phyloP scores from a whole-genome alignment of 768 basidiomycete genomes.

The Russula sp. region DNA sequence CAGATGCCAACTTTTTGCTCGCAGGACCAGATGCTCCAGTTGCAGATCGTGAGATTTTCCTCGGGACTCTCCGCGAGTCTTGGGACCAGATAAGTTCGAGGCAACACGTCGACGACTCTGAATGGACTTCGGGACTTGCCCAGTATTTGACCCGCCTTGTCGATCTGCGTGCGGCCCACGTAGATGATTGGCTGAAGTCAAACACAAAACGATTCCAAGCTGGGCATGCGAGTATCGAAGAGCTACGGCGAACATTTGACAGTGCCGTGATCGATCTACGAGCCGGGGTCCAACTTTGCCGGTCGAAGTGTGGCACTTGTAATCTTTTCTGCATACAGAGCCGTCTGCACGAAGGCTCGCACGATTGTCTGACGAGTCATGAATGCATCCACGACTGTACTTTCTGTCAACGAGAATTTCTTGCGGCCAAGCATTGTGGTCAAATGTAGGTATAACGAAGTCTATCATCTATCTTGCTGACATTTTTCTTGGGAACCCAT shows the following conservation, averaged over 20 bases:
- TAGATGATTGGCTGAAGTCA: constrained; percentile 42
- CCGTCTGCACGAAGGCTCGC: constrained; percentile 38
- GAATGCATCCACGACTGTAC: constrained; percentile 39
- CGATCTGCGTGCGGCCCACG: constrained; percentile 39
- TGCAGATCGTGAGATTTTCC: constrained; percentile 24
- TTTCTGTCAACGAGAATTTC: constrained; percentile 31
- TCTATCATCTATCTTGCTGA: not conserved
- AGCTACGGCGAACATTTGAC: constrained; percentile 41
- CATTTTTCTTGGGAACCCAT: not conserved
- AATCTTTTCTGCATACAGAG: constrained; percentile 42
- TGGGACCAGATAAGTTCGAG: constrained; percentile 33
- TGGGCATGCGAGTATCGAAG: constrained; percentile 38
- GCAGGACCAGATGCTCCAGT: constrained; percentile 20
- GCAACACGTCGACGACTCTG: constrained; percentile 31
- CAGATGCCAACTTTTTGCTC: constrained; percentile 30
- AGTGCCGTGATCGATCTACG: constrained; percentile 38
- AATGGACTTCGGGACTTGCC: constrained; percentile 37
- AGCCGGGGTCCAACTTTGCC: constrained; percentile 43
- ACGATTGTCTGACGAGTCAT: constrained; percentile 48
- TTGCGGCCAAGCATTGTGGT: constrained; percentile 32
- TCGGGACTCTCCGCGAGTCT: constrained; percentile 23
- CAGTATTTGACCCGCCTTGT: constrained; percentile 35
- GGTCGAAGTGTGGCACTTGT: constrained; percentile 40
- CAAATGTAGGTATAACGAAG: constrained; percentile 35
- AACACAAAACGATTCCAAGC: constrained; percentile 43